These are phyloP conservation scores for Steccherinum ochraceum DNA, from an alignment of 768 basidiomycete genomes.

Conservation along the genomic window DNA sequence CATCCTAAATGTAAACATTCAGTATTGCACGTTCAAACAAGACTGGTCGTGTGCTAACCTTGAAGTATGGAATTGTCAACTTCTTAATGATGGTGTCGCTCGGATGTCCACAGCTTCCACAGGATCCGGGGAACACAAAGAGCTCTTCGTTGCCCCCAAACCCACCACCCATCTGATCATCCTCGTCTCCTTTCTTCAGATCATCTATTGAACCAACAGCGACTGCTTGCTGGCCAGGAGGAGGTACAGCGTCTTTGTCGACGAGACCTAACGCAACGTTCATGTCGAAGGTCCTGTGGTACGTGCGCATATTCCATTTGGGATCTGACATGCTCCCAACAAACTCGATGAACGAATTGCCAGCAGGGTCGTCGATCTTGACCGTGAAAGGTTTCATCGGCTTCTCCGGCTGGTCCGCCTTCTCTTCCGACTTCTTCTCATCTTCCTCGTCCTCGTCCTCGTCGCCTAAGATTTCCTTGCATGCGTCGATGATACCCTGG, in stretches of 20 bases:
- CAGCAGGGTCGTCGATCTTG: conserved; percentile 86
- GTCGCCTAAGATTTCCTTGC: conserved; percentile 60
- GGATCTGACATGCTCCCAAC: conserved; percentile 81
- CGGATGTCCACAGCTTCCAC: conserved; percentile 81
- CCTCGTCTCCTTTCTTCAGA: conserved; percentile 1
- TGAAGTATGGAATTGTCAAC: conserved; percentile 95
- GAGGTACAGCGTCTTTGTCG: conserved; percentile 35
- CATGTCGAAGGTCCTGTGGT: conserved; percentile 73
- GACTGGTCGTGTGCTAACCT: conserved; percentile 35
- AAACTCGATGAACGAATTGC: conserved; percentile 97
- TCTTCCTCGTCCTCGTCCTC: conserved; percentile 44
- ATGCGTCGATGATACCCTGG: conserved; percentile 59
- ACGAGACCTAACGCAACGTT: conserved; percentile 75
- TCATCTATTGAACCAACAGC: conserved; percentile 3
- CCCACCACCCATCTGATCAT: conserved; percentile 15
- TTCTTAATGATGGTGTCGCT: conserved; percentile 93
- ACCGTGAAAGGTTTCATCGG: conserved; percentile 75
- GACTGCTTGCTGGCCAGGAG: conserved; percentile 1
- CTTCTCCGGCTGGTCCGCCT: conserved; percentile 21
- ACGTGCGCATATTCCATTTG: conserved; percentile 86
- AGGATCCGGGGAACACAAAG: conserved; percentile 79
- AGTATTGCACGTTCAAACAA: too few relatives aligned
- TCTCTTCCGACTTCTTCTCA: conserved; percentile 28
- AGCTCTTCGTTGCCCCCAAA: conserved; percentile 72
- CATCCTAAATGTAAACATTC: conserved; percentile 52